These are phyloP conservation scores for Ceraceosorus guamensis DNA, from an alignment of 1,284 basidiomycete species.

Conservation along the genomic window DNA sequence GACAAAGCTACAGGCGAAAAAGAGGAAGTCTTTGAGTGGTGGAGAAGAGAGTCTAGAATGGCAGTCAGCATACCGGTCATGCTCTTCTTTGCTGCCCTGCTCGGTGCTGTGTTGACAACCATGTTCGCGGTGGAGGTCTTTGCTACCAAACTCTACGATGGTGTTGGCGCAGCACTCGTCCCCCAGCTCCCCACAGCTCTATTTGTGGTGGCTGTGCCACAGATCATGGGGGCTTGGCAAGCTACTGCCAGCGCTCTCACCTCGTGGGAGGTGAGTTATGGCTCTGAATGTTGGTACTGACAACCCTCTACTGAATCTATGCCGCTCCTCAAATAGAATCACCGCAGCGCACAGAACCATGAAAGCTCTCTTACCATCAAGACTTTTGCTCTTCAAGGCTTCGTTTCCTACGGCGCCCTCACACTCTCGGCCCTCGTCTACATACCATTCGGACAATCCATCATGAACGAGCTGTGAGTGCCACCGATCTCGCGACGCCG, in stretches of 20 bases:
- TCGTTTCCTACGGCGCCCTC: constrained; percentile 68
- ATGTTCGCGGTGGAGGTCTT: constrained; percentile 50
- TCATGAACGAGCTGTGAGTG: constrained; percentile 35
- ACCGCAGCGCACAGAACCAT: constrained; percentile 64
- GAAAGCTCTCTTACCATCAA: constrained; percentile 78
- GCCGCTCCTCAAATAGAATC: constrained; percentile 20
- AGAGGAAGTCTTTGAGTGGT: constrained; percentile 46
- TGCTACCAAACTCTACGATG: constrained; percentile 53
- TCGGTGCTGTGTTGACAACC: constrained; percentile 54
- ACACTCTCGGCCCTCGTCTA: constrained; percentile 44
- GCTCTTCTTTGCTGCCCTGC: constrained; percentile 62
- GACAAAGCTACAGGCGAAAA: constrained; percentile 40
- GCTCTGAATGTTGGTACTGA: no score
- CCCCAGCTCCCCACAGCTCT: constrained; percentile 75
- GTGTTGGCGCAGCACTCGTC: constrained; percentile 67
- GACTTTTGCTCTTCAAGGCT: constrained; percentile 76
- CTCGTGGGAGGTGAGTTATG: constrained; percentile 61
- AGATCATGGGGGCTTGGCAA: constrained; percentile 72
- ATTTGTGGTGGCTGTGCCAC: constrained; percentile 74
- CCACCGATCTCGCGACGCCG: no score
- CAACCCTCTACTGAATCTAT: no score
- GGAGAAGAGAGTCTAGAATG: constrained; percentile 58
- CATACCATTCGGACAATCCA: constrained; percentile 45
- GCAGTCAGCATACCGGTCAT: constrained; percentile 72
- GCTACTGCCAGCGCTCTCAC: constrained; percentile 65